Conservation (phyloP, 768 basidiomycete species). For the Rhizopogon vinicolor region DNA sequence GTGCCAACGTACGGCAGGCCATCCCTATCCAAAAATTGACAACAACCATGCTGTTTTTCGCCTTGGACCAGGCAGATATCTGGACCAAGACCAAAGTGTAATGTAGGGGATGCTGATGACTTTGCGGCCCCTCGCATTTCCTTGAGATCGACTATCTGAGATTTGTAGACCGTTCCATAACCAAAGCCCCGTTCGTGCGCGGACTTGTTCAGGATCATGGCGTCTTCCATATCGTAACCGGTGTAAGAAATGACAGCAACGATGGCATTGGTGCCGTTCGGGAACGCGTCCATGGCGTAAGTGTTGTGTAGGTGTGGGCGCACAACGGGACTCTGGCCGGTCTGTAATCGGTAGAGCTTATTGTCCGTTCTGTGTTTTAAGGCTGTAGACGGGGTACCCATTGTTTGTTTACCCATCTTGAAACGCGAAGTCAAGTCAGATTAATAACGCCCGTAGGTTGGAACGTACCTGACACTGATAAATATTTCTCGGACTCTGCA, state of each 20-base stretch:
- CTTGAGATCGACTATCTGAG: constrained; percentile 86
- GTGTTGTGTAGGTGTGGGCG: constrained; percentile 87
- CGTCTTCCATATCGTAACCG: constrained; percentile 99
- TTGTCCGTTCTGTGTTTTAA: constrained; percentile 93
- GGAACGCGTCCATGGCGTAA: constrained; percentile 98
- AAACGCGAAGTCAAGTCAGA: neutral
- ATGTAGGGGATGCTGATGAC: constrained; percentile 47
- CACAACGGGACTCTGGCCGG: constrained; percentile 92
- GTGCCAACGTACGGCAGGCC: constrained; percentile 81
- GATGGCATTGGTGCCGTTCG: constrained; percentile 95
- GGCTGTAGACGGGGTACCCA: constrained; percentile 97
- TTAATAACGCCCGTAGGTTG: neutral
- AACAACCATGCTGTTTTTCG: constrained; percentile 35
- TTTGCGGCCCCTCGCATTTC: constrained; percentile 68
- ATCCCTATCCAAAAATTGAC: constrained; percentile 67
- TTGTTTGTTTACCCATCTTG: constrained; percentile 99
- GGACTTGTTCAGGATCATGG: constrained; percentile 99
- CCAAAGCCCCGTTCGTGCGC: constrained; percentile 97
- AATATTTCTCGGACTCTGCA: constrained; percentile 82
- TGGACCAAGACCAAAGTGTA: constrained; percentile 88
- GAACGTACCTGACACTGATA: constrained; percentile 82
- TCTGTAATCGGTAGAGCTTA: constrained; percentile 94
- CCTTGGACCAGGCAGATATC: constrained; percentile 63
- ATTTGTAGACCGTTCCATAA: constrained; percentile 96
- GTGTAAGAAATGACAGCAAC: constrained; percentile 99